Conservation (phyloP, 306 rosid genomes). For the peach (Prunus persica) region DNA sequence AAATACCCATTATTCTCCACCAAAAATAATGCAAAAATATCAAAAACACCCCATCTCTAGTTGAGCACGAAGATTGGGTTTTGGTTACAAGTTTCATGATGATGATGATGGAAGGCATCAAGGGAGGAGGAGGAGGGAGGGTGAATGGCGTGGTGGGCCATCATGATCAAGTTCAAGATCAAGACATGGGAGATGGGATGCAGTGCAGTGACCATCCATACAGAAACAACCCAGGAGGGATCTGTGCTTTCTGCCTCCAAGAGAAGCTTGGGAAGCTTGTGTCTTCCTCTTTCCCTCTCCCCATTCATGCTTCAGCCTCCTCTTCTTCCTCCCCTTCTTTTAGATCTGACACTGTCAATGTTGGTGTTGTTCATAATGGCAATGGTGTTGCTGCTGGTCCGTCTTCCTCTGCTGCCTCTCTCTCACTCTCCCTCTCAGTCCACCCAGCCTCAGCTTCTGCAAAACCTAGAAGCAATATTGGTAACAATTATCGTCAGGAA, state of each 20-base stretch:
- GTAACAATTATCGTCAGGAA: constrained; percentile 24
- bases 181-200: constrained; percentile 79
- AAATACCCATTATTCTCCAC: background rate
- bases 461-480: constrained; percentile 12
- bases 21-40: background rate
- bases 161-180: constrained; percentile 28
- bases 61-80: background rate
- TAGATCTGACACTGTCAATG: constrained; percentile 47
- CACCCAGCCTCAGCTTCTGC: constrained; percentile 16
- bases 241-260: constrained; percentile 92
- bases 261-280: constrained; percentile 93
- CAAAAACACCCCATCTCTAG: background rate
- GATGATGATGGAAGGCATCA: constrained; percentile 45
- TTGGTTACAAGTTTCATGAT: background rate
- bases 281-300: constrained; percentile 77
- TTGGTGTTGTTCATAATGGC: background rate
- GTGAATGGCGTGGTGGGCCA: constrained; percentile 23
- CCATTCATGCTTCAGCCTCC: constrained; percentile 51
- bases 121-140: constrained; percentile 42
- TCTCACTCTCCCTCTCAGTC: constrained; percentile 26
- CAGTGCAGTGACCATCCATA: constrained; percentile 83
- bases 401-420: constrained; percentile 24
- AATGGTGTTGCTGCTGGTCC: background rate
- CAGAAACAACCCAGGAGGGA: constrained; percentile 86
- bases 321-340: constrained; percentile 75